These are phyloP conservation scores for Saposhnikovia divaricata DNA, from an alignment of 129 eudicot genomes.

Conservation along the genomic window DNA sequence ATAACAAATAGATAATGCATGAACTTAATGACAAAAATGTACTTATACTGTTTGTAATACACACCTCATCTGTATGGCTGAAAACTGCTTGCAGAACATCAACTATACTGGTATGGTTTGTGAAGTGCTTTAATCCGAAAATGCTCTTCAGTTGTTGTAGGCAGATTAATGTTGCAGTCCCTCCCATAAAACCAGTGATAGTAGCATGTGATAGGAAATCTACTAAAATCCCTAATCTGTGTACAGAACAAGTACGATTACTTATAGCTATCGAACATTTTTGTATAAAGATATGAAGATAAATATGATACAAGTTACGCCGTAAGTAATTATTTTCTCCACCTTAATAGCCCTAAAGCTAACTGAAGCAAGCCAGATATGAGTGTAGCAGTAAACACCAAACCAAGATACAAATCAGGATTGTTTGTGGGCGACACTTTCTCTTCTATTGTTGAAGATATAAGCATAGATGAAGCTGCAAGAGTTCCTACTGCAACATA, in stretches of 20 bases:
- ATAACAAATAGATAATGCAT: neutral
- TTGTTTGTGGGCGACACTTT: conserved; percentile 33
- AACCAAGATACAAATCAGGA: conserved; percentile 38
- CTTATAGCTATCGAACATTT: too few species aligned
- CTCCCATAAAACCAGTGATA: conserved; percentile 90
- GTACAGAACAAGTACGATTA: neutral
- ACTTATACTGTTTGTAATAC: neutral
- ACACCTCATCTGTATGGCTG: conserved; percentile 52
- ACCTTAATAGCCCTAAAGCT: conserved; percentile 75
- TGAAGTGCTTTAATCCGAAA: conserved; percentile 79
- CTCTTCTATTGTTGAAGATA: conserved; percentile 44
- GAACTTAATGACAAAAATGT: neutral
- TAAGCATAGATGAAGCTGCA: conserved; percentile 74
- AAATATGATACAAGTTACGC: neutral
- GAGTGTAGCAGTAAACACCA: conserved; percentile 73
- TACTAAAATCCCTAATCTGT: conserved; percentile 75
- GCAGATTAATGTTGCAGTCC: conserved; percentile 65
- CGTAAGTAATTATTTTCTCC: neutral
- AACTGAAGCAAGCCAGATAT: conserved; percentile 65
- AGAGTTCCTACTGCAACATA: conserved; percentile 86
- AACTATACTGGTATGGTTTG: conserved; percentile 50
- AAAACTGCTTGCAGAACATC: conserved; percentile 48
- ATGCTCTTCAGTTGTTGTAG: conserved; percentile 82
- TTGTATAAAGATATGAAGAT: conserved; percentile 19
- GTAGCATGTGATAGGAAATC: conserved; percentile 93